Base-by-base conservation (phyloP, 106 monocot species). In the Vanilla planifolia region DNA sequence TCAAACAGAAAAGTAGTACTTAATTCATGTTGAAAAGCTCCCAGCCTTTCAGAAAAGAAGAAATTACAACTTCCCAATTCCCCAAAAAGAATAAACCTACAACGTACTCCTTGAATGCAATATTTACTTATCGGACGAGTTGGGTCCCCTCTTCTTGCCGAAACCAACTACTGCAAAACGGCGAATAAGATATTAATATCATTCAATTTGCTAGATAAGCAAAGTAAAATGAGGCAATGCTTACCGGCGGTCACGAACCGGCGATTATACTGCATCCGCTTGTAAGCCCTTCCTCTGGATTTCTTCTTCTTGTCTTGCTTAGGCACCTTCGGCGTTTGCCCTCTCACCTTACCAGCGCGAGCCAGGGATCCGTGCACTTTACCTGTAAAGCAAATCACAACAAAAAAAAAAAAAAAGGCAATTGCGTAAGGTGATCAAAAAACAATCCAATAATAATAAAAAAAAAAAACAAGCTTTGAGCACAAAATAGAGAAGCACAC, bases 211-310 rank as follows among this genome's bases (percentile, higher is more conserved):
- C 5, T n/a, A 37, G 3, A 36, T 34, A 57, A 21, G 35, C 2
- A 34, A 30, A n/a, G 35, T 20, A 35, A 35, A 16, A 57, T 2
- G 34, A 17, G 28, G 33, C 33, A 1, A 35, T 34, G 19, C 57
- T 19, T 8, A 75, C 77, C 84, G 59, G 84, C 84, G 45, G 83
- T 83, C 62, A 83, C 83, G 78, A 83, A 83, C n/a, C 83, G 73
- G 71, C 83, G 84, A 59, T 84, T 84, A 79, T 84, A 84, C 68
- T 84, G 84, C 72, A 84, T 71, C 63, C 84, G 66, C 79, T 84
- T 84, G 65, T 80, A 19, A 23, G 80, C 80, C 61, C 75, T 33
- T 10, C 80, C 80, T 51, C 72, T 63, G 6, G 77, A 73, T 73
- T 80, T 80, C 72, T 85, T 80, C 73, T 80, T 80, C 73, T 80